Evolutionary conservation across 768 basidiomycete genomes (phyloP).

Genomic region (Lyophyllum semitale): DNA sequence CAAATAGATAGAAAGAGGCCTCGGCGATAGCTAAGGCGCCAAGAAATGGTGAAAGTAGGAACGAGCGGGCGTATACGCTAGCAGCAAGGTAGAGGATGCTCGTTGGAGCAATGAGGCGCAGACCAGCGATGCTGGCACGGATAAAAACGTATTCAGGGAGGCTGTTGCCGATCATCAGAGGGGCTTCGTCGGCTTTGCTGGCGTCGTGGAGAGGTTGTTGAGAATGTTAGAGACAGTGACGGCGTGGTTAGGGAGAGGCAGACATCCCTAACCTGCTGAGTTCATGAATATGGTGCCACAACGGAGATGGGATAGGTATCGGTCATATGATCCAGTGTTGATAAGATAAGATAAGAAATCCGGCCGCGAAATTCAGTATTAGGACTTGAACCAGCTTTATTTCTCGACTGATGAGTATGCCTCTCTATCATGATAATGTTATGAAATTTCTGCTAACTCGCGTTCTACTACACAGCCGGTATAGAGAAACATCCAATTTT

Average conservation of each 20-base stretch:
- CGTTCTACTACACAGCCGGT: background rate
- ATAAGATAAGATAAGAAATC: background rate
- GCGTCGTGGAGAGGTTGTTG: background rate
- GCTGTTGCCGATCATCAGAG: slow-evolving; percentile 47
- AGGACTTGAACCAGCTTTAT: background rate
- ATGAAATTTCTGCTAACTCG: background rate
- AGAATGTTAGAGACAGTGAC: background rate
- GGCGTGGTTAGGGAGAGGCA: background rate
- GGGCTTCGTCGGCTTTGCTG: background rate
- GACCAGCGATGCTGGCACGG: slow-evolving; percentile 39
- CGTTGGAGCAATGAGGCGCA: slow-evolving; percentile 52
- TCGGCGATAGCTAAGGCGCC: slow-evolving; percentile 42
- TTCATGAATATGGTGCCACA: background rate
- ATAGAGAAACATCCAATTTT: slow-evolving; percentile 43
- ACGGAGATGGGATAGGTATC: background rate
- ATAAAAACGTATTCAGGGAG: slow-evolving; percentile 58
- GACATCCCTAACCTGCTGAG: background rate
- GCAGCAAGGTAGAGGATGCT: slow-evolving; percentile 41
- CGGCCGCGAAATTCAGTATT: background rate
- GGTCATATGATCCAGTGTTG: background rate
- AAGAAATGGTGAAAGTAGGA: slow-evolving; percentile 30
- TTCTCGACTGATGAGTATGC: background rate
- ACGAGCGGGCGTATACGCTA: slow-evolving; percentile 22
- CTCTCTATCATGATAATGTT: background rate
- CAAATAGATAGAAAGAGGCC: slow-evolving; percentile 46